Evolutionary conservation across 2,329 filamentous ascomycete species (phyloP).

Genomic region (Rhexocercosporidium sp.): DNA sequence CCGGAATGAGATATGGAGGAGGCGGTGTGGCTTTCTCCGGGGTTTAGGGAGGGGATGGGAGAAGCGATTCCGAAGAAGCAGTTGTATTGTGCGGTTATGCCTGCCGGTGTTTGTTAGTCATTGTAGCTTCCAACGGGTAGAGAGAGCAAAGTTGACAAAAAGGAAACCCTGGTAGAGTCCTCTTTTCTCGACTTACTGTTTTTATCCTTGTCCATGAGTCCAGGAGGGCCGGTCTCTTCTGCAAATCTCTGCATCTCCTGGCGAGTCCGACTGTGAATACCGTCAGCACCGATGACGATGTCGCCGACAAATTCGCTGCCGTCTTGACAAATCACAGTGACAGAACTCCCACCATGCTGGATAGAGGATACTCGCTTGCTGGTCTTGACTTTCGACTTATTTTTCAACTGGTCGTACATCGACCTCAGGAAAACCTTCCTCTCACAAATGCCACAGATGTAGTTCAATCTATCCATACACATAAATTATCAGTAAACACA

Average conservation of each 20-base stretch:
- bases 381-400: conserved; percentile 29
- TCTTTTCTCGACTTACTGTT: conserved; percentile 29
- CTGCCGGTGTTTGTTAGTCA: neutral
- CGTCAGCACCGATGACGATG: conserved; percentile 38
- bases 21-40: neutral
- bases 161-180: too few species aligned
- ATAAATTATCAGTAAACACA: neutral
- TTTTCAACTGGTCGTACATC: conserved; percentile 31
- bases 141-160: neutral
- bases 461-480: conserved; percentile 29
- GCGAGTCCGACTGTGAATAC: conserved; percentile 36
- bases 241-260: conserved; percentile 40
- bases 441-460: conserved; percentile 27
- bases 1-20: neutral
- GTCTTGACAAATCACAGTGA: conserved; percentile 32
- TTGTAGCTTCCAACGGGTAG: neutral
- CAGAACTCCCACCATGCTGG: conserved; percentile 19
- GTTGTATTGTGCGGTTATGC: neutral
- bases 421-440: conserved; percentile 28
- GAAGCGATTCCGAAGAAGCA: neutral
- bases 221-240: conserved; percentile 31
- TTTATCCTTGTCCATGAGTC: conserved; percentile 28
- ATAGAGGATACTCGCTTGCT: conserved; percentile 30
- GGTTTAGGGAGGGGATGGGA: neutral
- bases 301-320: conserved; percentile 30